phyloP scores from a whole-genome alignment of 2,329 filamentous ascomycete species.

The Annulohypoxylon truncatum region DNA sequence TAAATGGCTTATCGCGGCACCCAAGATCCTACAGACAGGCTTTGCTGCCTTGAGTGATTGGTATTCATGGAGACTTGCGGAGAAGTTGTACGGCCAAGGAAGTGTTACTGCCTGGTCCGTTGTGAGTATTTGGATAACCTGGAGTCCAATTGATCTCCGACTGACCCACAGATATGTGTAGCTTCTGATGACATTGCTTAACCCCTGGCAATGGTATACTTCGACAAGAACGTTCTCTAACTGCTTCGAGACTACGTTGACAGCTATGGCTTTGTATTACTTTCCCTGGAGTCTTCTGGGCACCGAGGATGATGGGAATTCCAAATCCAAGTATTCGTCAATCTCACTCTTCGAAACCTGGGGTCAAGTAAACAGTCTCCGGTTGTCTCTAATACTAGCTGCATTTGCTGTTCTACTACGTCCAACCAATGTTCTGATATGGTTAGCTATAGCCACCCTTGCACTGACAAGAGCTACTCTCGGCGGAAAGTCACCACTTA shows the following conservation, averaged over 20 bases:
- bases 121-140: conserved; percentile 62
- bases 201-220: conserved; percentile 97
- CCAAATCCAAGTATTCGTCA: conserved; percentile 52
- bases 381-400: conserved; percentile 77
- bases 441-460: conserved; percentile 74
- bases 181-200: conserved; percentile 77
- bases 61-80: conserved; percentile 86
- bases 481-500: conserved; percentile 56
- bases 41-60: conserved; percentile 84
- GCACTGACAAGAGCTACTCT: conserved; percentile 59
- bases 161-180: conserved; percentile 51
- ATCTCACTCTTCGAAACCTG: conserved; percentile 44
- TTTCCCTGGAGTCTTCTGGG: conserved; percentile 86
- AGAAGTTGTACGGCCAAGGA: conserved; percentile 74
- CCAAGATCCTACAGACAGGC: conserved; percentile 79
- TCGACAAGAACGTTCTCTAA: conserved; percentile 95
- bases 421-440: conserved; percentile 90
- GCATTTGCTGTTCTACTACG: conserved; percentile 86
- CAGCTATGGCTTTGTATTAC: conserved; percentile 78
- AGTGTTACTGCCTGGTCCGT: conserved; percentile 74
- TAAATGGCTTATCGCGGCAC: conserved; percentile 75
- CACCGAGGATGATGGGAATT: conserved; percentile 54
- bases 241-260: conserved; percentile 89
- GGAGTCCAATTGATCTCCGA: background rate
- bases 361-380: conserved; percentile 57